Evolutionary conservation across 345 rosid species (phyloP).

Genomic region (Eucalyptus pauciflora): DNA sequence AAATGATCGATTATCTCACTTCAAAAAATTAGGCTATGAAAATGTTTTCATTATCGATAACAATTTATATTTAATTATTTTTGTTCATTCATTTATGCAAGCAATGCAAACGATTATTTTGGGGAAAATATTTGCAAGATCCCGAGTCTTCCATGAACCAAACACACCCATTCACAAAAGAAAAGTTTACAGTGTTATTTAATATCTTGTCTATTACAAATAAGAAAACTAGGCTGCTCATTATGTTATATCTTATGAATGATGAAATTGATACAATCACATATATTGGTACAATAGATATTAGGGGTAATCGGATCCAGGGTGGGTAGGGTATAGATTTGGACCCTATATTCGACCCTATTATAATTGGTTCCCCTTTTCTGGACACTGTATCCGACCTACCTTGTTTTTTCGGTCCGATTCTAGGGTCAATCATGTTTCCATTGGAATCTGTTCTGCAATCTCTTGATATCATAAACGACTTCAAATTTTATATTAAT

Average conservation of each 20-base stretch:
- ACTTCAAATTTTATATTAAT: too few relatives aligned
- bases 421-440: fast-evolving
- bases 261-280: neutral
- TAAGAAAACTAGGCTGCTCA: neutral
- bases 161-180: neutral
- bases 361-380: fast-evolving
- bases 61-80: too few relatives aligned
- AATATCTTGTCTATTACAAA: neutral
- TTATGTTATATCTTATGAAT: neutral
- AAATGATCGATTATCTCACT: neutral
- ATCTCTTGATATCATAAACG: too few relatives aligned
- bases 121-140: neutral
- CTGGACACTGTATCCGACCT: fast-evolving
- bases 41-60: fast-evolving
- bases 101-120: neutral
- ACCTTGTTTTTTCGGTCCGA: fast-evolving
- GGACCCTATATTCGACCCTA: fast-evolving
- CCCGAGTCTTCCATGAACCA: neutral
- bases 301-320: too few relatives aligned
- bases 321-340: fast-evolving
- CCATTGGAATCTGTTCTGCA: too few relatives aligned
- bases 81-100: neutral
- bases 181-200: neutral
- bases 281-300: neutral
- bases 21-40: neutral